phyloP scores from a whole-genome alignment of 176 grass and related monocot species.

The Rhynchospora tenuis region DNA sequence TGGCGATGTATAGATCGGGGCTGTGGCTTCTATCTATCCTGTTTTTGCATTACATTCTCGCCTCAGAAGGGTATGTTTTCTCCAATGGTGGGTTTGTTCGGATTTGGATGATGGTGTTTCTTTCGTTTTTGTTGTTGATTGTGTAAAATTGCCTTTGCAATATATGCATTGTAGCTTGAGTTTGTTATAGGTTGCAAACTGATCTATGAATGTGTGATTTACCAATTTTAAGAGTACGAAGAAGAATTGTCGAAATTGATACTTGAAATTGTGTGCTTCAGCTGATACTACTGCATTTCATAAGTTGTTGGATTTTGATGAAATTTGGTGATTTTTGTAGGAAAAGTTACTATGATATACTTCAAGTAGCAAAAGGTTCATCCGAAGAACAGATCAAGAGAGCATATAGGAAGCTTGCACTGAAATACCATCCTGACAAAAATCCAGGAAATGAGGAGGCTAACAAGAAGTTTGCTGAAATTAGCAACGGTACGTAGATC shows the following conservation, averaged over 20 bases:
- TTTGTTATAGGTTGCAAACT: neutral
- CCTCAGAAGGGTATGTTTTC: conserved; percentile 26
- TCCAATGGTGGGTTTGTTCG: neutral
- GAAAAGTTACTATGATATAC: conserved; percentile 93
- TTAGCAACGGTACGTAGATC: conserved; percentile 68
- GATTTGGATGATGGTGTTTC: neutral
- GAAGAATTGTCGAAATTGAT: neutral
- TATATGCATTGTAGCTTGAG: neutral
- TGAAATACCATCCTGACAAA: conserved; percentile 99
- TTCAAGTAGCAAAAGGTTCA: conserved; percentile 82
- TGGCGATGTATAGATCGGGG: conserved; percentile 30
- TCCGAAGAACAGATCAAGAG: conserved; percentile 98
- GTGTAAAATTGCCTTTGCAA: neutral
- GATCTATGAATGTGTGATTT: conserved; percentile 1
- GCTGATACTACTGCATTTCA: neutral
- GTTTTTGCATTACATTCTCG: conserved; percentile 17
- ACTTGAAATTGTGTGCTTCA: neutral
- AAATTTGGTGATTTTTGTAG: conserved; percentile 28
- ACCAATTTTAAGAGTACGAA: neutral
- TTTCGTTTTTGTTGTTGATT: neutral
- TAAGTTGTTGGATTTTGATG: neutral
- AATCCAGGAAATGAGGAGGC: conserved; percentile 92
- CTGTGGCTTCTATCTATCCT: conserved; percentile 29
- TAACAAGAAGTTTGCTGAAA: conserved; percentile 82
- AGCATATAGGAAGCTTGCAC: conserved; percentile 90